phyloP scores from a whole-genome alignment of 2,329 filamentous ascomycete species.

The Volutella citrinella region DNA sequence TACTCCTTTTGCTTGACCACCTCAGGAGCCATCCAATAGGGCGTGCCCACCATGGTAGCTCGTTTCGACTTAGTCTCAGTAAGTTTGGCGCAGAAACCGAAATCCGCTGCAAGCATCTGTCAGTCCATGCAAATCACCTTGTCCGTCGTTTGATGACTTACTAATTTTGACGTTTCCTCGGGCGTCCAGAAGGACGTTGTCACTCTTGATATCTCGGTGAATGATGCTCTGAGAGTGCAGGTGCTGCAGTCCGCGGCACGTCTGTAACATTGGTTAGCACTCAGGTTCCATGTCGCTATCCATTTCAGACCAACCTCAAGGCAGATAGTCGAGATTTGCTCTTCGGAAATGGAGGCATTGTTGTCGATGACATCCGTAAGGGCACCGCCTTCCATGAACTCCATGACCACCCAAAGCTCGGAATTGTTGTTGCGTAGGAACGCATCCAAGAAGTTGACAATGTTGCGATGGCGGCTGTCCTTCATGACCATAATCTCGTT shows the following conservation, averaged over 20 bases:
- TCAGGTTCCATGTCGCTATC: too few species aligned
- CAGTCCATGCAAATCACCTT: constrained; percentile 7
- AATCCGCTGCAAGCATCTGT: constrained; percentile 68
- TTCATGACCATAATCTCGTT: constrained; percentile 99
- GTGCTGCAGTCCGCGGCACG: constrained; percentile 91
- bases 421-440: constrained; percentile 93
- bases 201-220: constrained; percentile 98
- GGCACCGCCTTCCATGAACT: constrained; percentile 98
- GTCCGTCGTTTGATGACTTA: constrained; percentile 46
- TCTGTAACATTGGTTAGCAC: constrained; percentile 53
- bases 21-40: constrained; percentile 99
- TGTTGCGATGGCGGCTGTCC: constrained; percentile 96
- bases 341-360: constrained; percentile 88
- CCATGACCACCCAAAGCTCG: constrained; percentile 99
- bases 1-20: constrained; percentile 99
- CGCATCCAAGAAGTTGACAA: constrained; percentile 97
- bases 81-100: constrained; percentile 98
- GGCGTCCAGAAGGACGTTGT: constrained; percentile 93
- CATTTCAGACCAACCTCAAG: constrained; percentile 89
- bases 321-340: constrained; percentile 97
- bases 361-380: constrained; percentile 99
- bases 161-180: constrained; percentile 97
- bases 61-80: constrained; percentile 96
- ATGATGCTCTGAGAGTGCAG: constrained; percentile 96
- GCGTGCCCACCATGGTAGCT: constrained; percentile 97